A percentile compares a stretch with the other conserved stretches of the same genome.
Evolutionary conservation across 225 moss, liverwort and hornwort species (phyloP).

Genomic region (Neckera pumila): DNA sequence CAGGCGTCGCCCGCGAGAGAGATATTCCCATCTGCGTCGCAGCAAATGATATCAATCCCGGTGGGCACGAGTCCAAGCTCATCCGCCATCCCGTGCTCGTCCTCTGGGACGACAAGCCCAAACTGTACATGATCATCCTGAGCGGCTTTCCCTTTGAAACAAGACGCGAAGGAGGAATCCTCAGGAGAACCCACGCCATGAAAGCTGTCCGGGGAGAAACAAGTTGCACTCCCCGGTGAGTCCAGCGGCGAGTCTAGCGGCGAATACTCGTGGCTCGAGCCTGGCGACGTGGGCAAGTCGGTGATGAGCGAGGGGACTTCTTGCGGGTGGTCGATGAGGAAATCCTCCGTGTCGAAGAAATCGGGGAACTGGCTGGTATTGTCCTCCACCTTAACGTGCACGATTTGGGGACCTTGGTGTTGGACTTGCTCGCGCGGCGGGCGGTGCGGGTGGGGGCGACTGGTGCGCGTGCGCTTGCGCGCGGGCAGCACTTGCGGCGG

Average conservation of each 20-base stretch:
- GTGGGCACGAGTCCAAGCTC: constrained; percentile 15
- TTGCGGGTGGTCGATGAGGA: constrained; percentile 33
- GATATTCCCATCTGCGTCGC: constrained; percentile 30
- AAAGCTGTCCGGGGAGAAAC: constrained; percentile 1
- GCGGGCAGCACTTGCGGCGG: constrained; percentile 9
- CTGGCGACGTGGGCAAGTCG: background rate
- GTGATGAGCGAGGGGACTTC: constrained; percentile 30
- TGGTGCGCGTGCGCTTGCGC: constrained; percentile 34
- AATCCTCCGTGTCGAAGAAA: constrained; percentile 31
- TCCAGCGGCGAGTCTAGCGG: background rate
- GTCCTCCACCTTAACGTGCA: constrained; percentile 9
- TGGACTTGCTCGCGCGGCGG: background rate
- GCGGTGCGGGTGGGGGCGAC: constrained; percentile 39
- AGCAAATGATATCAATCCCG: constrained; percentile 33
- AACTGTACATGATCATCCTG: constrained; percentile 7
- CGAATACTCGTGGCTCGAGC: background rate
- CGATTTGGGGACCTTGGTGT: background rate
- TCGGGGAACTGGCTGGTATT: background rate
- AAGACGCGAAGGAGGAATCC: constrained; percentile 18
- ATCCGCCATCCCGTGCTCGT: background rate
- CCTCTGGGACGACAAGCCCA: background rate
- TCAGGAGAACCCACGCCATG: background rate
- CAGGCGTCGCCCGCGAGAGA: constrained; percentile 23
- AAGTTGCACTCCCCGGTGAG: background rate
- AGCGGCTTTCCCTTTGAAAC: constrained; percentile 41